Evolutionary conservation across 78 protist species (phyloP).

Genomic region (Pigoraptor vietnamica): DNA sequence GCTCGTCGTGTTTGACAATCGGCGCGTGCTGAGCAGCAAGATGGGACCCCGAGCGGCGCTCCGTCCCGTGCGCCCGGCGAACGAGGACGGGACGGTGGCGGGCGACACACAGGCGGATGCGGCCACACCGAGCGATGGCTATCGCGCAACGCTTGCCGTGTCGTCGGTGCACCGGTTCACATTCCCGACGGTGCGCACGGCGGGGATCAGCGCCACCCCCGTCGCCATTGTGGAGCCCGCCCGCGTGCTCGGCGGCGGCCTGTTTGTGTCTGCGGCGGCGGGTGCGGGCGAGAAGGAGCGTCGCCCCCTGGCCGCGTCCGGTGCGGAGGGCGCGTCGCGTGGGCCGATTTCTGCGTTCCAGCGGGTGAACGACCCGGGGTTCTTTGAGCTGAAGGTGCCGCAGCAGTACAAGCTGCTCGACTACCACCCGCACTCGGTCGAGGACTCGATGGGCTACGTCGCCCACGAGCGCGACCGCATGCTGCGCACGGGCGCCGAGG

Average conservation of each 20-base stretch:
- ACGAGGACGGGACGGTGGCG: not conserved
- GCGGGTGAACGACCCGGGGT: not conserved
- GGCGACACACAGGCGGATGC: not conserved
- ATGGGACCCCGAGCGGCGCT: not conserved
- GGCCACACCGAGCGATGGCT: not conserved
- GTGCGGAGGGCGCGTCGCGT: not conserved
- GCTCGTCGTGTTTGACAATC: not conserved
- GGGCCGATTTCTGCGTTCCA: not conserved
- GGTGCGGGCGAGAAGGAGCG: not conserved
- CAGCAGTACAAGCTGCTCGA: not conserved
- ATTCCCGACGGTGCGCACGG: not conserved
- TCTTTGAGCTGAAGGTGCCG: not conserved
- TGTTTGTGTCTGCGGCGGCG: not conserved
- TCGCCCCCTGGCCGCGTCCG: not conserved
- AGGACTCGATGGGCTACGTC: not conserved
- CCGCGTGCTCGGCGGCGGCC: not conserved
- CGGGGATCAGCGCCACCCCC: not conserved
- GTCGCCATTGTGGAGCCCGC: not conserved
- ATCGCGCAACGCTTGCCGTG: not conserved
- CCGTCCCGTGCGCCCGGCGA: too few species aligned
- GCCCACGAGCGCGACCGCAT: not conserved
- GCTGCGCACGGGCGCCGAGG: not conserved
- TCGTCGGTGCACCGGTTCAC: not conserved
- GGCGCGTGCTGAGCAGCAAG: not conserved
- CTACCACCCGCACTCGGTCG: not conserved